Evolutionary conservation across 2,329 filamentous ascomycete species (phyloP), one percentile per base, ranked within the genome.

Genomic region (Arthrobotrys entomopaga): DNA sequence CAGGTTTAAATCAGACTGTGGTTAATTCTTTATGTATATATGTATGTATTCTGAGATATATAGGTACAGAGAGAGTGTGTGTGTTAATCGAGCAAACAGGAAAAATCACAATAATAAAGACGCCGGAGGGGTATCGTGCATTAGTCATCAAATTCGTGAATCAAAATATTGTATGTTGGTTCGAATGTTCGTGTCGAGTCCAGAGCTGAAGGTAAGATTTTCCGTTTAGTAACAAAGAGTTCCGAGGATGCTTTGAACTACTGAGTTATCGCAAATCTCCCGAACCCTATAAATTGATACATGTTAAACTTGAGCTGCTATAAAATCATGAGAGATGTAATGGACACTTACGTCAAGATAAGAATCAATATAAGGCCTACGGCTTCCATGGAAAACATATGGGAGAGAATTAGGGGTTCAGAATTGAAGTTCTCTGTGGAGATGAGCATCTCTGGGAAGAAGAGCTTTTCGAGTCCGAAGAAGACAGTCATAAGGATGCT

Each of bases 321-420:
- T 26, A 46, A 15, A 46, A 13, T 13, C 5, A 15, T 8, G 34
- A 22, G 38, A n/a, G 29, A 5, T 34, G 29, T 34, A 16, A 11
- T n/a, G 15, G 7, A 38, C 38, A 66, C 69, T 50, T 53, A 73
- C 69, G 69, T 73, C 15, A 66, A 34, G 4, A 53, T 34, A 15
- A 53, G 11, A n/a, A 73, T 29, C 10, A 73, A 19, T 1, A 58
- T 20, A 24, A 66, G 19, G 4, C 49, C 69, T 4, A 73, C 34
- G 22, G 56, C 42, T 19, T 73, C 69, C 19, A 60, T 66, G 7
- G 60, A 66, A 16, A 73, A 66, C 13, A 73, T 26, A 15, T 57
- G 69, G 4, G 69, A 66, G 13, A 73, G 61, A 3, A 59, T 19
- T 0, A 73, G 50, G 2, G 49, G 61, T 54, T 73, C 69, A 3